These are phyloP conservation scores for Zopfia rhizophila DNA, from an alignment of 2,329 filamentous ascomycete genomes.

Conservation along the genomic window DNA sequence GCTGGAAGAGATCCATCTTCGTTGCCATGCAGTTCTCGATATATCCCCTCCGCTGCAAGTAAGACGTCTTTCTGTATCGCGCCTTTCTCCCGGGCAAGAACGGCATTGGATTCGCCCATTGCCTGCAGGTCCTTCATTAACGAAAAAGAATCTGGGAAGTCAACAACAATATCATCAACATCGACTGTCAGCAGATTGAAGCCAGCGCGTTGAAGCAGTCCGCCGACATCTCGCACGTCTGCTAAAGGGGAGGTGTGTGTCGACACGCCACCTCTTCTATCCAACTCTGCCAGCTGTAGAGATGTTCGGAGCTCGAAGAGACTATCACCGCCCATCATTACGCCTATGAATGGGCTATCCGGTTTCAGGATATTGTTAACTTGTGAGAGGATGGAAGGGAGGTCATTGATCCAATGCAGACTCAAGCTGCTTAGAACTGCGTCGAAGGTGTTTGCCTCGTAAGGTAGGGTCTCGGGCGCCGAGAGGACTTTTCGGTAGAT, in stretches of 20 bases:
- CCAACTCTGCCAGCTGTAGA: slow-evolving; percentile 89
- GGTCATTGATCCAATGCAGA: slow-evolving; percentile 97
- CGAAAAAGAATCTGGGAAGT: slow-evolving; percentile 89
- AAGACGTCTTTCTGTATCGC: slow-evolving; percentile 82
- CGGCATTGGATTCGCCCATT: slow-evolving; percentile 95
- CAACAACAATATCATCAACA: slow-evolving; percentile 95
- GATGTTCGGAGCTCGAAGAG: slow-evolving; percentile 93
- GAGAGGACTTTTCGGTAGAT: slow-evolving; percentile 80
- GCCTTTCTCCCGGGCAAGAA: slow-evolving; percentile 84
- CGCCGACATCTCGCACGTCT: slow-evolving; percentile 90
- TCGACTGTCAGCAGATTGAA: slow-evolving; percentile 98
- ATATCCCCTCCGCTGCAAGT: slow-evolving; percentile 88
- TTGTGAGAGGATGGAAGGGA: slow-evolving; percentile 84
- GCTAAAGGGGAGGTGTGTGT: slow-evolving; percentile 92
- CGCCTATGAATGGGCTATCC: slow-evolving; percentile 89
- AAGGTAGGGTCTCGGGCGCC: slow-evolving; percentile 80
- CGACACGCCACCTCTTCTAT: slow-evolving; percentile 88
- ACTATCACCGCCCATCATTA: slow-evolving; percentile 96
- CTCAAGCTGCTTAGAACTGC: slow-evolving; percentile 89
- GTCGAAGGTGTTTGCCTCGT: slow-evolving; percentile 81
- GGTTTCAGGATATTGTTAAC: slow-evolving; percentile 90
- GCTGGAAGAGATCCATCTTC: slow-evolving; percentile 74
- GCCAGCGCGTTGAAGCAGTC: slow-evolving; percentile 83
- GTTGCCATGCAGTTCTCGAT: slow-evolving; percentile 86
- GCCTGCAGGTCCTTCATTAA: slow-evolving; percentile 94